Percentiles rank a stretch among this genome's conserved stretches.
Evolutionary conservation across 331 rosid species (phyloP).

Genomic region (Phaseolus coccineus): DNA sequence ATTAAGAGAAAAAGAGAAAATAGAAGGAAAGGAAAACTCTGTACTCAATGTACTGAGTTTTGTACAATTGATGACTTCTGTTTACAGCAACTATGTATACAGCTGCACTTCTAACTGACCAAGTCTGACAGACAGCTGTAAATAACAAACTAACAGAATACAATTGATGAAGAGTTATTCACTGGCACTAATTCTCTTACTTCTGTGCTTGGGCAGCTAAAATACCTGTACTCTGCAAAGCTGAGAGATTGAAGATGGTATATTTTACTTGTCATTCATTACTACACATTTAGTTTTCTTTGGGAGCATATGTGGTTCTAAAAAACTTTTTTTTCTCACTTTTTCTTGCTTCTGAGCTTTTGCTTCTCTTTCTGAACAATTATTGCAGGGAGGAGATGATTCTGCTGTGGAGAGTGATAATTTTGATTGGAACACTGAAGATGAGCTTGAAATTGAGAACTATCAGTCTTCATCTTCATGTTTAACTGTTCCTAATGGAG

Average conservation of each 20-base stretch:
- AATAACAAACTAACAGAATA: too few species aligned
- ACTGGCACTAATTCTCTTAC: neutral
- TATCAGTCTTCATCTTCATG: slow-evolving; percentile 54
- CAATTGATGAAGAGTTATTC: too few species aligned
- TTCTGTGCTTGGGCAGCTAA: slow-evolving; percentile 44
- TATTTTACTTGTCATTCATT: slow-evolving; percentile 18
- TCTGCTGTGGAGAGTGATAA: slow-evolving; percentile 65
- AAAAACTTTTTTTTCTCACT: neutral
- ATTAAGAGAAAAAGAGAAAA: too few species aligned
- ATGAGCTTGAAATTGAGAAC: slow-evolving; percentile 82
- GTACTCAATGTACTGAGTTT: too few species aligned
- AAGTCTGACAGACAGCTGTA: too few species aligned
- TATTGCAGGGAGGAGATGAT: slow-evolving; percentile 66
- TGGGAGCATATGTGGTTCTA: slow-evolving; percentile 7
- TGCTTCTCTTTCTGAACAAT: slow-evolving; percentile 24
- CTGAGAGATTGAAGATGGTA: slow-evolving; percentile 52
- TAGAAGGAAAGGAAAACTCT: too few species aligned
- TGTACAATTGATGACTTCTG: too few species aligned
- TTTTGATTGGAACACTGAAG: slow-evolving; percentile 90
- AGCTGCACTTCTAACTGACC: too few species aligned
- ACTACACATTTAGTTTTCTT: neutral
- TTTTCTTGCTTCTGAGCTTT: slow-evolving; percentile 31
- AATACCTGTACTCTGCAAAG: slow-evolving; percentile 34
- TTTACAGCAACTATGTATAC: too few species aligned
- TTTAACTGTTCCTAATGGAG: slow-evolving; percentile 61